Conservation (phyloP, 176 grass and related monocot species). For the Tuctoria greenei region DNA sequence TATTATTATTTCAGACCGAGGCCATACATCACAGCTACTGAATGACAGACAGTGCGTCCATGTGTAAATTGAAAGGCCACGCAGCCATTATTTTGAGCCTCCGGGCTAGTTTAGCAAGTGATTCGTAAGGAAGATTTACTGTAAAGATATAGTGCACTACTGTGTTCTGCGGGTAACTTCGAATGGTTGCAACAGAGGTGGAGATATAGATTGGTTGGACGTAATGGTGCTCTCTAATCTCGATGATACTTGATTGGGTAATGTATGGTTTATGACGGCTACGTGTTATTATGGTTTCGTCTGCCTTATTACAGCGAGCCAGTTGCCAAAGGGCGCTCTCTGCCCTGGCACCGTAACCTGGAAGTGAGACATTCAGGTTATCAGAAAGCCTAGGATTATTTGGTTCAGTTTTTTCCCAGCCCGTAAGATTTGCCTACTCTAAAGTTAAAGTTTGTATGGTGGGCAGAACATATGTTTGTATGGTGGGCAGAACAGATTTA, state of each 20-base stretch:
- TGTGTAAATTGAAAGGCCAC: conserved; percentile 16
- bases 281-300: no score
- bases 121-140: conserved; percentile 2
- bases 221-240: not conserved
- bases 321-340: no score
- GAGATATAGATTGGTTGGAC: conserved; percentile 29
- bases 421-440: no score
- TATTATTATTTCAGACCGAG: conserved; percentile 20
- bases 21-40: conserved; percentile 29
- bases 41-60: not conserved
- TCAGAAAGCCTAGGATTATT: no score
- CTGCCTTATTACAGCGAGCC: no score
- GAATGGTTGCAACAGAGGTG: conserved; percentile 29
- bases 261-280: not conserved
- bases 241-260: no score
- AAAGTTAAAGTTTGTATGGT: no score
- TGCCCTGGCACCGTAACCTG: no score
- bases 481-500: not conserved
- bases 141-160: conserved; percentile 12
- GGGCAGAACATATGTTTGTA: no score
- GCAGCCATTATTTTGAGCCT: conserved; percentile 28
- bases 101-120: not conserved
- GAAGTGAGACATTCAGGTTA: no score
- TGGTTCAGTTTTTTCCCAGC: no score
- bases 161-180: conserved; percentile 19